Base-by-base conservation (phyloP, 1,284 basidiomycete genomes). In the Naganishia liquefaciens region DNA sequence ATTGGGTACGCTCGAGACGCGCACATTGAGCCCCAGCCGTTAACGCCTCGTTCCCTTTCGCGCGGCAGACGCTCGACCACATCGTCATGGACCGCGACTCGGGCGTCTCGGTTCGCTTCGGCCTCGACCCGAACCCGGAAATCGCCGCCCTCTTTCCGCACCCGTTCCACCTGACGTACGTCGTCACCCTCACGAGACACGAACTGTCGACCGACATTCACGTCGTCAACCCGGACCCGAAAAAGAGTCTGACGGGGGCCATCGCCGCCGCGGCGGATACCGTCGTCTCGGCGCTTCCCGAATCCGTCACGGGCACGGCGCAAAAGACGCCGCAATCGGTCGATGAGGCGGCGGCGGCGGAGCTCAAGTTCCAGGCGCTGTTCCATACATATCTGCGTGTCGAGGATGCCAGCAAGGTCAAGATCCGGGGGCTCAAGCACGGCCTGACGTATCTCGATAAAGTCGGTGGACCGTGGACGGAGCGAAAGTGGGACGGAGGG, bases 351-450 rank as follows among this genome's bases (percentile, higher is more conserved):
- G 49, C 49, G 17, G 54, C 72, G 2, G 70, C 71, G 11, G 71
- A 75, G 3, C 83, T 93, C 58, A 86, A 87, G 73, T 94, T 93
- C 81, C 92, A 95, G 77, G 88, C 90, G 1, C 81, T 95, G 40
- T 83, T 95, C 64, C 92, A 94, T 78, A 91, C 84, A 63, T 95
- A 95, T 78, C 83, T 93, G 67, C 84, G 83, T n/a, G 88, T 88
- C 83, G 51, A 82, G 83, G 46, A 82, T 82, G 64, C 77, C 82
- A 69, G 52, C n/a, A 72, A 72, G 61, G 68, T 78, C 39, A 68
- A 67, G 46, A 70, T 78, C 54, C 66, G 67, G 2, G 76, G 76
- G 9, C 6, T 79, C n/a, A 73, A 72, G 47, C 80, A 86, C 63
- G 84, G 86, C 11, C 74, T 86, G 13, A 78, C 71, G 4, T 94